Percentiles rank a stretch among this genome's conserved stretches.
Evolutionary conservation across 2,329 filamentous ascomycete species (phyloP).

Genomic region (Pseudogymnoascus sp.): DNA sequence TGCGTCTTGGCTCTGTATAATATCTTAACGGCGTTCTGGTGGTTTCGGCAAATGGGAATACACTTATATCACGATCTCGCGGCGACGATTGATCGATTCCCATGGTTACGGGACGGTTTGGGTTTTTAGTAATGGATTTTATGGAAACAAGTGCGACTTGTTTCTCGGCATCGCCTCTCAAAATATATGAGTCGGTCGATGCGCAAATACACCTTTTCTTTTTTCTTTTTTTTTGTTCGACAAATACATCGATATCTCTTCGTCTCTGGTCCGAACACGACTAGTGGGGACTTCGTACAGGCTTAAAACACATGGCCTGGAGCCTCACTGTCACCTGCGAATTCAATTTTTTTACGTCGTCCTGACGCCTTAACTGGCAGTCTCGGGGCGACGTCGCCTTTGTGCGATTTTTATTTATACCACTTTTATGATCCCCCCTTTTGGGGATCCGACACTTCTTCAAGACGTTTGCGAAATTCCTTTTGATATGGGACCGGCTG

Average conservation of each 20-base stretch:
- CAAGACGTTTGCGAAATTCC: constrained; percentile 1
- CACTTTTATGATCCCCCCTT: neutral
- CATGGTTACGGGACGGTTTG: neutral
- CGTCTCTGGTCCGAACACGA: neutral
- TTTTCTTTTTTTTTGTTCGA: neutral
- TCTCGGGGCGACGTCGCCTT: neutral
- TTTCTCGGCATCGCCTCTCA: constrained; percentile 3
- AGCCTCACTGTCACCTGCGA: constrained; percentile 7
- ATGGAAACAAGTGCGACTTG: neutral
- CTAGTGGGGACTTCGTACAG: constrained; percentile 2
- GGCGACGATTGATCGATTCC: constrained; percentile 9
- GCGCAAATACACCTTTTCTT: neutral
- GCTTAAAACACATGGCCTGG: constrained; percentile 5
- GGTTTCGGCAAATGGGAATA: constrained; percentile 4
- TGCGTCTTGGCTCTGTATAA: constrained; percentile 73
- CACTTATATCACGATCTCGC: constrained; percentile 6
- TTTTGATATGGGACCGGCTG: constrained; percentile 1
- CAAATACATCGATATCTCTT: constrained; percentile 5
- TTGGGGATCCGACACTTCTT: neutral
- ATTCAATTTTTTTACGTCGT: neutral
- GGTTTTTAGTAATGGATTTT: constrained; percentile 4
- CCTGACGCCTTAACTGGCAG: constrained; percentile 3
- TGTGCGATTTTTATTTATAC: constrained; percentile 4
- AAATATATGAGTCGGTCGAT: constrained; percentile 1
- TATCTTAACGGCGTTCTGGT: constrained; percentile 13